Base-by-base conservation (phyloP, 2,329 filamentous ascomycete genomes). In the Neopestalotiopsis clavispora region DNA sequence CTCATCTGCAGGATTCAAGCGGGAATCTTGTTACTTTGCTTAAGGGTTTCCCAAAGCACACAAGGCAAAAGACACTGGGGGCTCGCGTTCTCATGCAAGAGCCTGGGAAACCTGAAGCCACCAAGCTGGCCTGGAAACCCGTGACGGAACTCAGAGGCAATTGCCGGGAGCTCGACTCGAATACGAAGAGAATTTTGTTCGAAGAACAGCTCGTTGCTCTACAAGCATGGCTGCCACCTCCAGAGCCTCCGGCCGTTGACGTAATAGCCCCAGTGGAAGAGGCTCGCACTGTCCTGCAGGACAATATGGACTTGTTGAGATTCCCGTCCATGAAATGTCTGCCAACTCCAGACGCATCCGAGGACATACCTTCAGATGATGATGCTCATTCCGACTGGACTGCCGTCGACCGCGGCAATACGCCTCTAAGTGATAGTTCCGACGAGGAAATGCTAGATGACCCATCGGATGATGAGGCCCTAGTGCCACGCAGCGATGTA, bases 1-100 rank as follows among this genome's bases (percentile, higher is more conserved):
- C 76, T 14, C 69, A 68, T 34, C 65, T 68, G 14, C 60, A 72
- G 68, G 70, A 70, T 1, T 30, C 71, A 2, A 68, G 73, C 56
- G 71, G 71, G 9, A 69, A 40, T 1, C 62, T 77, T 38, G 72
- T 74, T 66, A 78, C 76, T 1, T 28, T 76, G n/a, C 72, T 77
- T n/a, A 71, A 74, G 6, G 69, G 70, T n/a, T 9, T 49, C 10
- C 69, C 69, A 4, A 38, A 63, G 32, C 23, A 14, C 20, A 49
- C 17, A 10, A n/a, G 20, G 6, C 64, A 49, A 34, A 49, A 28
- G 56, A 38, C 17, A 9, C 60, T 30, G 20, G 17, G 17, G 7
- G 34, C 32, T 4, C 28, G 30, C 5, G 63, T 68, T 4, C 17
- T 68, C 1, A n/a, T 60, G 2, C 67, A 68, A 34, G 32, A 58